Evolutionary conservation across 805 yeast genomes (phyloP), one percentile per base, ranked within the genome.

Genomic region (Torulaspora gathmanii): DNA sequence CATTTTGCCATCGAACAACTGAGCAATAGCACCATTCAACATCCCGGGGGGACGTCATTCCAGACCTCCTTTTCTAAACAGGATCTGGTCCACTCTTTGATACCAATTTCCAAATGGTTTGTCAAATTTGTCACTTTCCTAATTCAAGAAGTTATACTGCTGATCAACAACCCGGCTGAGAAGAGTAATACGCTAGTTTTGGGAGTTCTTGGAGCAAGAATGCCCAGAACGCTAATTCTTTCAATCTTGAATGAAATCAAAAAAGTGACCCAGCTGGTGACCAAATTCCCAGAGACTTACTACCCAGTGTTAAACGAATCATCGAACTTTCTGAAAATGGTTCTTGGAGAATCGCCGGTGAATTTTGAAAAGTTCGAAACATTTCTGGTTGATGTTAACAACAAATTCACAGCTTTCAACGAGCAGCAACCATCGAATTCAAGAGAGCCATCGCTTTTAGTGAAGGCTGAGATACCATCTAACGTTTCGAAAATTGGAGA

Each of bases 91-190:
- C 69, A 82, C 54, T 72, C 79, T 13, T 70, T 81, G 9, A 64
- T 86, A n/a, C 97, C 97, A 0, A 78, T 84, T 31, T 79, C 85
- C 7, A 78, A 87, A 55, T 91, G 97, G 96, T 76, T 86, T 53
- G 75, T 87, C 26, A 96, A 89, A 60, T 78, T 87, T 49, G 71
- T 87, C 44, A 78, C 83, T 1, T 80, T 78, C 50, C 61, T 86
- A 33, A 78, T 81, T 44, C 95, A 90, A 62, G 95, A 91, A 52
- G 64, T 84, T 27, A 58, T 82, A 19, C 75, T 80, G 27, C 55
- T 81, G 22, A 56, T 51, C 42, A 71, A 43, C 37, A 46, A 51
- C 13, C 56, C 55, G 3, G 35, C 40, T 6, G 56, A 44, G 15
- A 57, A 44, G 40, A 60, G 47, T 51, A 61, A 57, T 49, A 71